Evolutionary conservation across 495 filamentous ascomycete genomes (phyloP), one percentile per base, ranked within the genome.

Genomic region (Talaromyces stipitatus): DNA sequence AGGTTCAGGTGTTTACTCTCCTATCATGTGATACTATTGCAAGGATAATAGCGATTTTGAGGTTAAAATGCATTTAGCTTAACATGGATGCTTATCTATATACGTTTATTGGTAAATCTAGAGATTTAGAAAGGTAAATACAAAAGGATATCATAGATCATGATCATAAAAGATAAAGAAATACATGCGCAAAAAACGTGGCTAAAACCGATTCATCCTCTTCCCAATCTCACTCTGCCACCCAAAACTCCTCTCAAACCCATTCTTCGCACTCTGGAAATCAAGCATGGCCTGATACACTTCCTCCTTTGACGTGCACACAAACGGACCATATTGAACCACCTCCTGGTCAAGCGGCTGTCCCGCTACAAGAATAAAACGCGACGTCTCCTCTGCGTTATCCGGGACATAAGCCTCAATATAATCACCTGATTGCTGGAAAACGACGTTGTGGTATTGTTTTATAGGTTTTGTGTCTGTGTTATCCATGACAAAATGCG

Each of bases 171-270:
- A 30, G 24, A 18, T 8, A 23, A 52, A 41, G 20, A 58, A 52
- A n/a, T n/a, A n/a, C n/a, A n/a, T n/a, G n/a, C 10, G 18, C 4
- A 58, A 4, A 38, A 16, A 38, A 18, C n/a, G n/a, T n/a, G 29
- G 14, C 26, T 55, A 55, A n/a, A 45, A 55, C 9, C 26, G 32
- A 23, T 68, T 69, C 84, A 87, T 88, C n/a, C 75, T 70, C 82
- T 94, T 95, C 50, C 92, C 94, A 79, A 98, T 98, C 77, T 96
- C 87, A 65, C 90, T 95, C 69, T 82, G 70, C 94, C 94, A 98
- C 4, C 79, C 81, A 57, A 83, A 79, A 14, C 88, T 87, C 57
- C 86, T 78, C 77, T 98, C 92, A 66, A 98, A 98, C 14, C 92
- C 92, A 71, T 97, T 97, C 23, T 82, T 80, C 57, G 85, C 78